Percentiles rank a stretch among this genome's conserved stretches.
Evolutionary conservation across 1,139 yeast species (phyloP).

Genomic region (Hyphopichia khmerensis): DNA sequence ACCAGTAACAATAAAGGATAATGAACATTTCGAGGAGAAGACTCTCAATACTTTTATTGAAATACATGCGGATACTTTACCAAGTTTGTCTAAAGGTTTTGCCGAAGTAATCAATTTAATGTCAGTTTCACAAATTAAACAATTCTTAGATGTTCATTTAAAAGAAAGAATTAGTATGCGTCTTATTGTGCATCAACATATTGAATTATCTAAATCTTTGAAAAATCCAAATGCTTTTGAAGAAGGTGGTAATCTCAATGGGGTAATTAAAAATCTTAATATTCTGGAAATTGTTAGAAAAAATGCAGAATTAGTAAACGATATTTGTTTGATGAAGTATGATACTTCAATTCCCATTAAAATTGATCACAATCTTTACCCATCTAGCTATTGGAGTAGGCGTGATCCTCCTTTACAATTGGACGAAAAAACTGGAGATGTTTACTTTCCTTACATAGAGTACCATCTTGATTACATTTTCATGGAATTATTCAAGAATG

Average conservation of each 20-base stretch:
- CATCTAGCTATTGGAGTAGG: conserved; percentile 34
- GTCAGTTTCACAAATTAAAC: conserved; percentile 49
- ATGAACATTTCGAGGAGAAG: conserved; percentile 44
- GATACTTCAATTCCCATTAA: conserved; percentile 64
- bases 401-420: conserved; percentile 20
- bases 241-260: conserved; percentile 52
- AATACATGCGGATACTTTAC: conserved; percentile 79
- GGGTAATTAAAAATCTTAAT: conserved; percentile 65
- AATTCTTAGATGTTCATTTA: conserved; percentile 73
- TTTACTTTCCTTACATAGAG: conserved; percentile 73
- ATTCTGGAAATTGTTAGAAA: conserved; percentile 60
- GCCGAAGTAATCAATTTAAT: conserved; percentile 64
- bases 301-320: conserved; percentile 75
- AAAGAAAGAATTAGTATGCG: conserved; percentile 84
- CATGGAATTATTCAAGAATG: conserved; percentile 83
- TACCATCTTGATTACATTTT: conserved; percentile 84
- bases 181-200: conserved; percentile 80
- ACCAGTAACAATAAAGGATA: conserved; percentile 52
- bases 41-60: conserved; percentile 62
- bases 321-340: conserved; percentile 76
- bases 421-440: conserved; percentile 15
- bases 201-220: conserved; percentile 49
- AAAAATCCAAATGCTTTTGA: conserved; percentile 21
- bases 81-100: conserved; percentile 78
- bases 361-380: conserved; percentile 48